Evolutionary conservation across 176 grass and related monocot genomes (phyloP).

Genomic region (Secale cereale): DNA sequence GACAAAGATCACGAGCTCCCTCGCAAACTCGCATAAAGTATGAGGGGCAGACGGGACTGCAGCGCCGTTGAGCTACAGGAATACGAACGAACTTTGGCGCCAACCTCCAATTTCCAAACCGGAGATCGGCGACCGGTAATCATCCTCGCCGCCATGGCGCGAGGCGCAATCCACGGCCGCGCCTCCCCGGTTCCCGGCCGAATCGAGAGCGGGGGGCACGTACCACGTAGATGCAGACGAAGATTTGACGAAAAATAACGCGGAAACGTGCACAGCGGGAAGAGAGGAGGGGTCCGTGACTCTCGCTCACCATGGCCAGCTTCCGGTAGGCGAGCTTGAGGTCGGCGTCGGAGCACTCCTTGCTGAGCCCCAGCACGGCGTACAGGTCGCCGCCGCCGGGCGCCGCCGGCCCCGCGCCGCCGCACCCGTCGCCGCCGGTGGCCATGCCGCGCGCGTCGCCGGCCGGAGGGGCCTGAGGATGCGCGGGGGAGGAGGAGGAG

Average conservation of each 20-base stretch:
- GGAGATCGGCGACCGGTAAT: background rate
- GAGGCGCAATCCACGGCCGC: background rate
- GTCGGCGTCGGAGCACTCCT: slow-evolving; percentile 81
- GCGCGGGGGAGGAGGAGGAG: background rate
- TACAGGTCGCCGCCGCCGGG: slow-evolving; percentile 54
- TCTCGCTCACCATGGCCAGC: slow-evolving; percentile 71
- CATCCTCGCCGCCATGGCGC: background rate
- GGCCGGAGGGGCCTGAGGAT: background rate
- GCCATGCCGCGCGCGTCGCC: slow-evolving; percentile 36
- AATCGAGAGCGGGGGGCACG: background rate
- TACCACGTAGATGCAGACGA: background rate
- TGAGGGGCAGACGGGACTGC: background rate
- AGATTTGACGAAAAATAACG: background rate
- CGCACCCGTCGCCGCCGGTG: slow-evolving; percentile 31
- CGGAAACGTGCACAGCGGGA: background rate
- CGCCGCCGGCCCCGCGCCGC: background rate
- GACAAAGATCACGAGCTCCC: background rate
- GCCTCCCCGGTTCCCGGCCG: background rate
- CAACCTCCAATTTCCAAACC: background rate
- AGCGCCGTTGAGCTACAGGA: background rate
- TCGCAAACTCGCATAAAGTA: background rate
- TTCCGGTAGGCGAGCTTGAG: slow-evolving; percentile 80
- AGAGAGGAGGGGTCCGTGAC: background rate
- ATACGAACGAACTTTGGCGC: slow-evolving; percentile 27
- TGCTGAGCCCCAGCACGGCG: slow-evolving; percentile 70